Evolutionary conservation across 75 land plant genomes (phyloP), one percentile per base, ranked within the genome.

Genomic region (Pinus tabuliformis): DNA sequence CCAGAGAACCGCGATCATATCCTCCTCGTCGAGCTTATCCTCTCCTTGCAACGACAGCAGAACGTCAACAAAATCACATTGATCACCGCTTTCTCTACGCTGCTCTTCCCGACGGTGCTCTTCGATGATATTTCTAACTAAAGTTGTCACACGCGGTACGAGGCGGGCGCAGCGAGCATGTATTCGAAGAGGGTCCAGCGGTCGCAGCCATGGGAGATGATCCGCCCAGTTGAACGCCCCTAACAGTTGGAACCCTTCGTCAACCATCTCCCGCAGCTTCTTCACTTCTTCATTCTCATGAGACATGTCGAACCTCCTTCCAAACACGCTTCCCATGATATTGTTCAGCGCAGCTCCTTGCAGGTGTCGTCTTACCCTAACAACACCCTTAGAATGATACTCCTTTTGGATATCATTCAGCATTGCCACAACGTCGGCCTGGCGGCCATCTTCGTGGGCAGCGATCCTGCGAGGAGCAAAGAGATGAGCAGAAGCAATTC

Each of bases 161-260:
- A 88, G 85, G 8, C 63, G 56, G 28, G 62, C 78, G 77, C 90
- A 85, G 2, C 87, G 81, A 28, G 56, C 58, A 16, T 62, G 63
- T 45, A 85, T 64, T 52, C 74, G 36, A 9, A 77, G 80, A 22
- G 75, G 81, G 37, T 88, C 90, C 28, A 81, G 39, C 56, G 57
- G 37, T 12, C 60, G 57, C 42, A 81, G 58, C 39, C 59, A 73
- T 1, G 84, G 84, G 6, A 95, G 76, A 37, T 92, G 93, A 65
- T 95, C 98, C 7, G 89, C 77, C 90, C 89, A 87, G 68, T 92
- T 89, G 76, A 92, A 80, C 26, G 63, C 74, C 5, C 98, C 98
- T 13, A 95, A 68, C 11, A 91, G 75, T 7, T 90, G 90, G 68
- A 90, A 92, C 1, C 95, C 93, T 82, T 92, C 91, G 0, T 88